Conservation (phyloP, 176 grass and related monocot species). For the Melocanna baccifera region DNA sequence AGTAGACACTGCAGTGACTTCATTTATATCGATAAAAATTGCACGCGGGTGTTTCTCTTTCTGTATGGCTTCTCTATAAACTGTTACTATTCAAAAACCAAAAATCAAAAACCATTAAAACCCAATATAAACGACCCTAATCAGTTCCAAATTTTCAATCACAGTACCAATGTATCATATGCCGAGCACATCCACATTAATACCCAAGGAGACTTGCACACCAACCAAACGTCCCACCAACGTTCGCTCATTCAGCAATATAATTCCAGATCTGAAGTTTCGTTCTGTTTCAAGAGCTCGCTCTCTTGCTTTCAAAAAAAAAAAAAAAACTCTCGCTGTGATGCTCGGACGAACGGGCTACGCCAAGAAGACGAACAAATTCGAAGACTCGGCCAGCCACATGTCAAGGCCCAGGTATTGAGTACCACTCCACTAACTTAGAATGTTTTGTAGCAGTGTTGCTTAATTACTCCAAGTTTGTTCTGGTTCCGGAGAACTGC, state of each 20-base stretch:
- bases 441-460: background rate
- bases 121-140: too few relatives aligned
- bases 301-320: background rate
- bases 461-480: background rate
- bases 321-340: background rate
- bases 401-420: constrained; percentile 34
- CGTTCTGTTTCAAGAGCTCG: background rate
- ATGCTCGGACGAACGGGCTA: constrained; percentile 29
- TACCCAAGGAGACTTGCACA: background rate
- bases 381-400: constrained; percentile 33
- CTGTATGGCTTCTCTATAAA: too few relatives aligned
- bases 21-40: too few relatives aligned
- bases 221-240: constrained; percentile 7
- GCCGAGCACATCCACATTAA: background rate
- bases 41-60: too few relatives aligned
- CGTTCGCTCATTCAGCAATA: background rate
- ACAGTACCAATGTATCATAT: background rate
- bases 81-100: too few relatives aligned
- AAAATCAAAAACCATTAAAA: too few relatives aligned
- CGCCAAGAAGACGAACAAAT: constrained; percentile 39
- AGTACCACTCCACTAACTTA: background rate
- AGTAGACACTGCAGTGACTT: too few relatives aligned
- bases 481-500: background rate
- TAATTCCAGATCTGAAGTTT: constrained; percentile 20
- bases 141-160: background rate